Evolutionary conservation across 1,139 yeast species (phyloP).

Genomic region (Geotrichum fermentans): DNA sequence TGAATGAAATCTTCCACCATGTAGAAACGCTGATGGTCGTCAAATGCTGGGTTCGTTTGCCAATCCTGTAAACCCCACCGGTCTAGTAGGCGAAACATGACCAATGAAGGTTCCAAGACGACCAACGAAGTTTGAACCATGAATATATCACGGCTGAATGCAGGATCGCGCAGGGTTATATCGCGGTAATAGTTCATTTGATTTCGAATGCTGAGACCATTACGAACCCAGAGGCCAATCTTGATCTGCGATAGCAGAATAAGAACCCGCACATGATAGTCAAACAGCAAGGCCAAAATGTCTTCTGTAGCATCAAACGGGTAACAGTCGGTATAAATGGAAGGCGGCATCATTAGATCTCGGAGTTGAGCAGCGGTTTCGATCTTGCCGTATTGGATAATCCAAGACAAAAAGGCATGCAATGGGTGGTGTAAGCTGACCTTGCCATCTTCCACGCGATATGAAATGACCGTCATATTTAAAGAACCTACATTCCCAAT

Average conservation of each 20-base stretch:
- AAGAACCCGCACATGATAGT: slow-evolving; percentile 70
- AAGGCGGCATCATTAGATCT: slow-evolving; percentile 25
- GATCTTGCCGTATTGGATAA: slow-evolving; percentile 50
- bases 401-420: slow-evolving; percentile 68
- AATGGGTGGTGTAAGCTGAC: slow-evolving; percentile 78
- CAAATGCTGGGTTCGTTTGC: slow-evolving; percentile 40
- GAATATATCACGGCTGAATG: slow-evolving; percentile 71
- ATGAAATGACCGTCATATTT: slow-evolving; percentile 1
- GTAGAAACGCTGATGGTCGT: slow-evolving; percentile 41
- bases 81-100: slow-evolving; percentile 55
- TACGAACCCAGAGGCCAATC: slow-evolving; percentile 86
- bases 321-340: neutral
- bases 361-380: slow-evolving; percentile 34
- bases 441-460: slow-evolving; percentile 43
- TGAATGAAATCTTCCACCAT: slow-evolving; percentile 79
- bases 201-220: slow-evolving; percentile 70
- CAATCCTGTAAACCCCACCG: slow-evolving; percentile 65
- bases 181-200: slow-evolving; percentile 78
- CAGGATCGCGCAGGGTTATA: slow-evolving; percentile 78
- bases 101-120: slow-evolving; percentile 52
- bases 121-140: slow-evolving; percentile 64
- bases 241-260: slow-evolving; percentile 72
- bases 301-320: slow-evolving; percentile 20
- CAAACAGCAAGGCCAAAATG: slow-evolving; percentile 45
- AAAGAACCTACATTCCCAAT: slow-evolving; percentile 3